phyloP scores from a whole-genome alignment of 208 protist species.

The Leishmania aethiopica region DNA sequence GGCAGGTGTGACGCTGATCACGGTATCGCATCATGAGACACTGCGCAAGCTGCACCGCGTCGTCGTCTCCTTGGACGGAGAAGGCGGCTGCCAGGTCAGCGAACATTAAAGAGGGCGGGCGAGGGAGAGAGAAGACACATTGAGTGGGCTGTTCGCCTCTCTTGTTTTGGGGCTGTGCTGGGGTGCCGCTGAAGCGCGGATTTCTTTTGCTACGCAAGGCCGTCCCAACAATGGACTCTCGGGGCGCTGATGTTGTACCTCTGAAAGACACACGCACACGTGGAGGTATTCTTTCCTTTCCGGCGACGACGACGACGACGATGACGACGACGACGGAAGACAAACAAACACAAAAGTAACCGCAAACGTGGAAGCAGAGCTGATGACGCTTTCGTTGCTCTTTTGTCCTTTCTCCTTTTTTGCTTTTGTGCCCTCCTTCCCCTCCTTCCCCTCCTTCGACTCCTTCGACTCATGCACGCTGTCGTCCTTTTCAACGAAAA shows the following conservation, averaged over 20 bases:
- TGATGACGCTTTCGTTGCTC: not conserved
- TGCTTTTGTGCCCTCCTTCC: not conserved
- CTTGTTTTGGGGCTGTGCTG: not conserved
- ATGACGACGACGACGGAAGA: not conserved
- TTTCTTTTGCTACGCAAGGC: not conserved
- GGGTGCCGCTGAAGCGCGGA: not conserved
- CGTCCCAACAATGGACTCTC: not conserved
- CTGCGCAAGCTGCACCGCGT: conserved; percentile 63
- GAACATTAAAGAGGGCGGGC: conserved; percentile 2
- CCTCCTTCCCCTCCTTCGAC: not conserved
- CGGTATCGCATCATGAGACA: conserved; percentile 81
- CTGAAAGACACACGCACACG: not conserved
- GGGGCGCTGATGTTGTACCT: not conserved
- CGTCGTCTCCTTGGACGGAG: conserved; percentile 65
- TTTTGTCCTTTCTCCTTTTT: not conserved
- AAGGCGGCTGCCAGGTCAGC: conserved; percentile 53
- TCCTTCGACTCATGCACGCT: not conserved
- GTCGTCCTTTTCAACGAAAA: not conserved
- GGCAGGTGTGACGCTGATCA: conserved; percentile 81
- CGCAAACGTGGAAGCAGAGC: not conserved
- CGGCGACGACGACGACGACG: not conserved
- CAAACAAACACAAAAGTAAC: not conserved
- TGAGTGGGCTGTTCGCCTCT: not conserved
- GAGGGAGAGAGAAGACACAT: not conserved
- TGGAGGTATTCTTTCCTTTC: not conserved